A percentile compares a stretch with the other conserved stretches of the same genome.
These are phyloP conservation scores for Mallotus nudiflorus DNA, from an alignment of 345 rosid species.

Conservation along the genomic window DNA sequence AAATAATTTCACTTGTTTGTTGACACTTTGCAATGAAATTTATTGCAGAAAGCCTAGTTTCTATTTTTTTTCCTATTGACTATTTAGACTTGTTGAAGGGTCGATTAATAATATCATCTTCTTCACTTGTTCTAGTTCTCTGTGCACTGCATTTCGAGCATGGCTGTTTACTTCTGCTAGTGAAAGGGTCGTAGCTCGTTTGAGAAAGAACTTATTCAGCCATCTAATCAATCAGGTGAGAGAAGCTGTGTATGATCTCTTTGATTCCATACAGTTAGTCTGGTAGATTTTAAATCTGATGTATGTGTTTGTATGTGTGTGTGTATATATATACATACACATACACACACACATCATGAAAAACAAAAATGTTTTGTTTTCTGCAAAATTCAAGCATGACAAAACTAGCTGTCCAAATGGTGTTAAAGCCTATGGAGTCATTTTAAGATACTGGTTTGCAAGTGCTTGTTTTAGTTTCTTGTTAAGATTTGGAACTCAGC, in stretches of 20 bases:
- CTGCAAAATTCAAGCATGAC: background rate
- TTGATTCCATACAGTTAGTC: background rate
- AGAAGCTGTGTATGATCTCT: background rate
- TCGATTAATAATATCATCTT: background rate
- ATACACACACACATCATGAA: too few relatives aligned
- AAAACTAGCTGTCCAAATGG: background rate
- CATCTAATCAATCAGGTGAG: conserved; percentile 51
- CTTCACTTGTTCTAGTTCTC: conserved; percentile 30
- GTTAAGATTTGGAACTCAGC: background rate
- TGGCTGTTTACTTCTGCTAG: conserved; percentile 51
- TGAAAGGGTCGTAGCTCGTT: conserved; percentile 55
- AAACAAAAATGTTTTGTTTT: background rate
- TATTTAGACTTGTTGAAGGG: too few relatives aligned
- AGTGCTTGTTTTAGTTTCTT: background rate
- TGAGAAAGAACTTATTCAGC: conserved; percentile 45
- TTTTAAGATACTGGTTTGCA: conserved; percentile 1
- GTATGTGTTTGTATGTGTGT: too few relatives aligned
- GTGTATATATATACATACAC: too few relatives aligned
- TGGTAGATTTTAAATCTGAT: background rate
- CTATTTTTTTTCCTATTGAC: too few relatives aligned
- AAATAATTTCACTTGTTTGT: too few relatives aligned
- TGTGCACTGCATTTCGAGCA: conserved; percentile 51
- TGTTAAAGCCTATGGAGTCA: background rate
- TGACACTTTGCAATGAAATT: too few relatives aligned
- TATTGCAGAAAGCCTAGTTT: too few relatives aligned